Evolutionary conservation across 345 rosid genomes (phyloP).

Genomic region (Populus alba): DNA sequence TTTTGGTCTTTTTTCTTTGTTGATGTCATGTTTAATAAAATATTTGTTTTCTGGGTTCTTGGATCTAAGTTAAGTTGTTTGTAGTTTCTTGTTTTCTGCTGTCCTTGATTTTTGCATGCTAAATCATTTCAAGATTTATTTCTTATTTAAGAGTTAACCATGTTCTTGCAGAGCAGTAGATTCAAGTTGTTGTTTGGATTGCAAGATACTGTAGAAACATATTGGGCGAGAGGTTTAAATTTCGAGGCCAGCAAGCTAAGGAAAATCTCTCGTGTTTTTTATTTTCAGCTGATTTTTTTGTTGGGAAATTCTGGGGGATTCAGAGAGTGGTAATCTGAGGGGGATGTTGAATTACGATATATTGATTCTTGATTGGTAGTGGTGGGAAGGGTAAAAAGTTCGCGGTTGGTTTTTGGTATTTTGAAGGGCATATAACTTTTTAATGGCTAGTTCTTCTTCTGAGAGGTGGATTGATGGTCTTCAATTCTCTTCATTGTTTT

Average conservation of each 20-base stretch:
- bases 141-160: neutral
- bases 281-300: neutral
- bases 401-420: neutral
- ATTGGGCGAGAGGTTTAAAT: neutral
- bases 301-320: constrained; percentile 12
- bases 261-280: neutral
- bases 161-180: constrained; percentile 14
- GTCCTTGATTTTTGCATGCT: neutral
- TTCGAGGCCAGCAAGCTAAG: neutral
- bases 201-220: neutral
- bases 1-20: neutral
- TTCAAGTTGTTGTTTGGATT: neutral
- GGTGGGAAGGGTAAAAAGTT: constrained; percentile 1
- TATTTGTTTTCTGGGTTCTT: neutral
- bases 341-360: constrained; percentile 49
- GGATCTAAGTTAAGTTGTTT: neutral
- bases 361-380: constrained; percentile 53
- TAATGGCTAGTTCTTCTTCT: constrained; percentile 67
- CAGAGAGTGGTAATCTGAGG: neutral
- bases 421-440: constrained; percentile 3
- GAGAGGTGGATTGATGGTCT: constrained; percentile 97
- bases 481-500: constrained; percentile 75
- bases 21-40: neutral
- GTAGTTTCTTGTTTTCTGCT: neutral
- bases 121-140: neutral